These are phyloP conservation scores for Coccomyxa sp. DNA, from an alignment of 139 green algal genomes.

Conservation along the genomic window DNA sequence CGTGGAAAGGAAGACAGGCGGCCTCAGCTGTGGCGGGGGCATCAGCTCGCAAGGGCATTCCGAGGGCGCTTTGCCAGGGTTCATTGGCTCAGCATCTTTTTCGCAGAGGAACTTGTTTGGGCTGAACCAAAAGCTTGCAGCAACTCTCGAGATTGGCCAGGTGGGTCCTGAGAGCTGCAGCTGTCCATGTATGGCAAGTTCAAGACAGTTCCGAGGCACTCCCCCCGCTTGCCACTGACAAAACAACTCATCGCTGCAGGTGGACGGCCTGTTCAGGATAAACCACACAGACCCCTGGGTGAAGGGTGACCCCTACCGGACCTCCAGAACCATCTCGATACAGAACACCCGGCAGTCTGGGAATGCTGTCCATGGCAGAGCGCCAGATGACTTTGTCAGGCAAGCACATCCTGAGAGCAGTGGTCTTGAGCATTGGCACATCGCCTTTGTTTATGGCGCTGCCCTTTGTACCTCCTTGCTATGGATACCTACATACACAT, in stretches of 20 bases:
- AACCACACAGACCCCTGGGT: constrained; percentile 93
- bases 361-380: constrained; percentile 46
- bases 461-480: no score
- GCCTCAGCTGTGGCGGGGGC: constrained; percentile 79
- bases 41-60: constrained; percentile 44
- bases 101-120: constrained; percentile 89
- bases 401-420: no score
- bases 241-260: constrained; percentile 34
- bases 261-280: constrained; percentile 86
- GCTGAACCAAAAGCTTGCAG: constrained; percentile 82
- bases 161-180: background rate
- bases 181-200: no score
- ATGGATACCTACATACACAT: no score
- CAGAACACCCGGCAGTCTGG: constrained; percentile 55
- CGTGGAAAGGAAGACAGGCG: constrained; percentile 83
- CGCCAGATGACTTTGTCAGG: constrained; percentile 33
- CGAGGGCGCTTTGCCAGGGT: constrained; percentile 70
- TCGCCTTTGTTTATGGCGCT: no score
- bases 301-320: constrained; percentile 78
- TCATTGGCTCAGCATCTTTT: constrained; percentile 84
- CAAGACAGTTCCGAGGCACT: no score
- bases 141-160: constrained; percentile 72
- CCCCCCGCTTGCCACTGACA: background rate
- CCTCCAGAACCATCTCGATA: constrained; percentile 70
- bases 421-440: no score